Base-by-base conservation (phyloP, 106 monocot genomes). In the Narthecium ossifragum region DNA sequence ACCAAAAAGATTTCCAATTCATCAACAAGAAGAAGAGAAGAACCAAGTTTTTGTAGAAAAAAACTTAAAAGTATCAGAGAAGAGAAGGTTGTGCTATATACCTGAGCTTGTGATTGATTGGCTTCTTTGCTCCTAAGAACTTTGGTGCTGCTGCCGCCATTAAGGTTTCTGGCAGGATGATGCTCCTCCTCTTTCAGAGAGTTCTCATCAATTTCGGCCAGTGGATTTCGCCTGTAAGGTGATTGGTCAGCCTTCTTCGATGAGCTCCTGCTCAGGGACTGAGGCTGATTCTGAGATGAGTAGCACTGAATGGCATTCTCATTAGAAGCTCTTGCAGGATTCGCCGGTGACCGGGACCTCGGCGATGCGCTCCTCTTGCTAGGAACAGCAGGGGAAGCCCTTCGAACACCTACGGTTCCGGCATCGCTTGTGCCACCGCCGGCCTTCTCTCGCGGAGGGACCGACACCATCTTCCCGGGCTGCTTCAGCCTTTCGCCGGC, bases 201-300 rank as follows among this genome's bases (percentile, higher is more conserved):
- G 66, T 90, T 98, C 15, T 78, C 86, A 25, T 99, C 82, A 40
- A 99, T 56, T 21, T 91, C 98, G 5, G 77, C 51, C 98, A 99
- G 79, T 1, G 98, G 98, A 34, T 72, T 88, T 69, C 91, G 71
- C 23, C 84, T 64, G 8, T 46, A 75, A 5, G 90, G 90, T 5
- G 85, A 99, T 0, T 87, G 80, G 46, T 96, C 94, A 0, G 82
- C 82, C 70, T 94, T 94, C 62, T 71, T 71, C 10, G 93, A 94
- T 8, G 82, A 83, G 63, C 70, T 96, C 63, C 90, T 60, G 62
- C 90, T 96, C 14, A 96, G 77, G 2, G 79, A 75, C 23, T 65
- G 79, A 28, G 66, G 70, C 51, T 61, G 62, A 17, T 61, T 40
- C 27, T 55, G 41, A 57, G 47, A 11, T 34, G 62, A 24, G 28